These are phyloP conservation scores for Debaryomyces hansenii DNA, from an alignment of 805 yeast genomes.

Conservation along the genomic window DNA sequence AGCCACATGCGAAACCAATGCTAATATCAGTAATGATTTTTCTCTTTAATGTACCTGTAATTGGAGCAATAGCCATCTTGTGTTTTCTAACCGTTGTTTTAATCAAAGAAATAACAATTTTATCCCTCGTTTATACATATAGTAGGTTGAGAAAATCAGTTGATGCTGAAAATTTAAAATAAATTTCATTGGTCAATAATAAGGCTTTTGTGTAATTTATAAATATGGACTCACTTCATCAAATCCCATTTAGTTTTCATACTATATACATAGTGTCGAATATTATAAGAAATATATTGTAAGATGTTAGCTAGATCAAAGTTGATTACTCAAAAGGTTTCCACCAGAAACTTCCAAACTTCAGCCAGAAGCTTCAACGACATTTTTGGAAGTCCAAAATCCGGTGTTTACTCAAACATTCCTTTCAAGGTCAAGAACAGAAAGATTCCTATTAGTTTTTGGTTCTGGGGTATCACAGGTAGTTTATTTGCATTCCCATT, in stretches of 20 bases:
- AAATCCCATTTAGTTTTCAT: background rate
- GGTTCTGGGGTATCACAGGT: constrained; percentile 77
- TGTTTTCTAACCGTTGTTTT: background rate
- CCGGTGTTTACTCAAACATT: constrained; percentile 84
- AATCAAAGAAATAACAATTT: background rate
- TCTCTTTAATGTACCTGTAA: constrained; percentile 79
- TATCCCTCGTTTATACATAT: too few relatives aligned
- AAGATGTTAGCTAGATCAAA: constrained; percentile 24
- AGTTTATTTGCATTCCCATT: constrained; percentile 61
- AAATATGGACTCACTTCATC: constrained; percentile 3
- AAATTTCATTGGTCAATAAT: constrained; percentile 14
- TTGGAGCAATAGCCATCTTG: constrained; percentile 78
- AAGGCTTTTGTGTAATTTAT: constrained; percentile 8
- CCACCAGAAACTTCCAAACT: constrained; percentile 44
- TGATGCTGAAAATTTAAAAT: constrained; percentile 4
- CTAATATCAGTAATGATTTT: constrained; percentile 77
- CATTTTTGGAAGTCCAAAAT: constrained; percentile 39
- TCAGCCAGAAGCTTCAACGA: constrained; percentile 39
- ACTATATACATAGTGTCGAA: background rate
- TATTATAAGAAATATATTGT: background rate
- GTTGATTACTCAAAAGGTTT: constrained; percentile 6
- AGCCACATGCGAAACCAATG: constrained; percentile 64
- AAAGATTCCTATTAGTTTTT: constrained; percentile 81
- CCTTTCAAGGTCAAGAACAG: constrained; percentile 95
- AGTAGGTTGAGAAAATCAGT: background rate